Conservation (phyloP, 257 asterid species). For the Avicennia marina region DNA sequence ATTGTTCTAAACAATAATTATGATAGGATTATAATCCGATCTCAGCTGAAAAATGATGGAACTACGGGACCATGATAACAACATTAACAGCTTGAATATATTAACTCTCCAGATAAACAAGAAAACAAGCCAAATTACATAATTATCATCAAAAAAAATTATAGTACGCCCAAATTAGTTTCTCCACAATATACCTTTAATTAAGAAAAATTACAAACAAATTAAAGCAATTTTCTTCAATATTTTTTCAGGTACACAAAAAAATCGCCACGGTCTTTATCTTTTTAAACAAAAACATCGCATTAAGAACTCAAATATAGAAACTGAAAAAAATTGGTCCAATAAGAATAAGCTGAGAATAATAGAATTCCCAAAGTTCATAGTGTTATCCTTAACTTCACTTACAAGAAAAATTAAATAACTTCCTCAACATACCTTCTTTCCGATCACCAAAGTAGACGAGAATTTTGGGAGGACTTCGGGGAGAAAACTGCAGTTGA, state of each 20-base stretch:
- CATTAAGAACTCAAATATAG: not conserved
- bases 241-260: not conserved
- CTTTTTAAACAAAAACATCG: not conserved
- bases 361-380: not conserved
- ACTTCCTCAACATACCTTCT: constrained; percentile 7
- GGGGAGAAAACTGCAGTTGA: constrained; percentile 19
- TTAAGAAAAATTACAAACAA: not conserved
- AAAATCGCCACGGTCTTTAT: not conserved
- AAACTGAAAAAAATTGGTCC: not conserved
- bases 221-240: not conserved
- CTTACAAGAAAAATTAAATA: not conserved
- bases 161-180: not conserved
- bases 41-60: not conserved
- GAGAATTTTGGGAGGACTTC: constrained; percentile 22
- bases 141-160: not conserved
- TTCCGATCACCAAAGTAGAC: constrained; percentile 14
- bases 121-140: not conserved
- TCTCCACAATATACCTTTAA: not conserved
- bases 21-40: not conserved
- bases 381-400: not conserved
- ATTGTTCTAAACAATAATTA: not conserved
- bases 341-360: not conserved
- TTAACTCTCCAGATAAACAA: not conserved
- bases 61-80: not conserved
- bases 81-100: constrained; percentile 8